phyloP scores from a whole-genome alignment of 2,329 filamentous ascomycete species.

The Fonsecaea monophora region DNA sequence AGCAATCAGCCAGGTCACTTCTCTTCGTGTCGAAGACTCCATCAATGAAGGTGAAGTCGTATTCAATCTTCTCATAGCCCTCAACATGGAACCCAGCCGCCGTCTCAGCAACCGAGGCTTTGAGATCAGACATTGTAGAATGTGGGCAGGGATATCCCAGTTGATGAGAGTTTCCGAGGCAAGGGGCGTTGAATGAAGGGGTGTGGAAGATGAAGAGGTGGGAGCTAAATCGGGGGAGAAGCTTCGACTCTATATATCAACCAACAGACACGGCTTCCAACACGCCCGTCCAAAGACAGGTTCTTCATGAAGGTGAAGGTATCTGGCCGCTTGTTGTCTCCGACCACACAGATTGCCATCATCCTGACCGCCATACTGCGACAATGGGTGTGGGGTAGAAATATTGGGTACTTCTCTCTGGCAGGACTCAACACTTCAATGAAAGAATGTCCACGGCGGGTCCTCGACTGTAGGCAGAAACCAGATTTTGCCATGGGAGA shows the following conservation, averaged over 20 bases:
- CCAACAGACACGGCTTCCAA: neutral
- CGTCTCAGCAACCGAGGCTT: slow-evolving; percentile 69
- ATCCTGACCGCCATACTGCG: neutral
- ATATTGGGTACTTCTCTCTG: neutral
- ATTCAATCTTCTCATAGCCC: slow-evolving; percentile 77
- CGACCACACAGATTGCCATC: neutral
- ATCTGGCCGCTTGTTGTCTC: slow-evolving; percentile 7
- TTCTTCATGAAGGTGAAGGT: neutral
- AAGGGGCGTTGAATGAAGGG: neutral
- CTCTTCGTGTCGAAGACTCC: slow-evolving; percentile 69
- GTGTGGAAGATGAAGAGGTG: neutral
- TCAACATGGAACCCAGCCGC: slow-evolving; percentile 71
- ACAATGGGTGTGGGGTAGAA: neutral
- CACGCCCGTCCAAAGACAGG: too few relatives aligned
- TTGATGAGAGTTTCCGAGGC: slow-evolving; percentile 5
- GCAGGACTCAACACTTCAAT: slow-evolving; percentile 1
- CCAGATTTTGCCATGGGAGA: slow-evolving; percentile 12
- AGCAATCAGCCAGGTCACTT: slow-evolving; percentile 68
- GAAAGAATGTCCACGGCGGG: slow-evolving; percentile 12
- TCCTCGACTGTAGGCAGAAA: neutral
- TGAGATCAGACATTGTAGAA: slow-evolving; percentile 70
- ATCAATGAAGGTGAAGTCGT: slow-evolving; percentile 76
- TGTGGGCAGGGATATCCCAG: neutral
- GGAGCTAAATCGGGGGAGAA: neutral
- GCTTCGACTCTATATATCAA: slow-evolving; percentile 5